These are phyloP conservation scores for Rhizopus stolonifer DNA, from an alignment of 371 early-diverging fungal genomes.

Conservation along the genomic window DNA sequence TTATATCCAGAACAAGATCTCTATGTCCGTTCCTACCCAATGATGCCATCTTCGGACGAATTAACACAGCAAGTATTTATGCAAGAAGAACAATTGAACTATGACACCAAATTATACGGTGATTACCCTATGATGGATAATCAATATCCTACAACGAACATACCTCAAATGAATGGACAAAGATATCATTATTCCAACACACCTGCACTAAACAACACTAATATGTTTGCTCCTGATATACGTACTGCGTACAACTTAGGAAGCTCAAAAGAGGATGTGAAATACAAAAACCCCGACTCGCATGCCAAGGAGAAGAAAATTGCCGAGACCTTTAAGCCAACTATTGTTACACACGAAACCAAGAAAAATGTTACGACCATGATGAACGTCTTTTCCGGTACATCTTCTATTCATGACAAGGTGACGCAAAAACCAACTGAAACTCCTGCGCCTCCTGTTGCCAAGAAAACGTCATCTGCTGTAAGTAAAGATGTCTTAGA, in stretches of 20 bases:
- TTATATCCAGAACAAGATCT: slow-evolving; percentile 20
- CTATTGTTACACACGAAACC: not conserved
- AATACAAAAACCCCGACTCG: slow-evolving; percentile 11
- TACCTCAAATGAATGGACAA: slow-evolving; percentile 11
- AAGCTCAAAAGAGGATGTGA: slow-evolving; percentile 19
- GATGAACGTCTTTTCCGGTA: slow-evolving; percentile 14
- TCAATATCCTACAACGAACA: not conserved
- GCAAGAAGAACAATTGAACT: not conserved
- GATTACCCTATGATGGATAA: slow-evolving; percentile 14
- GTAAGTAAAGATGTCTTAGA: slow-evolving; percentile 23
- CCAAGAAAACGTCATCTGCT: slow-evolving; percentile 18
- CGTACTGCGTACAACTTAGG: slow-evolving; percentile 11
- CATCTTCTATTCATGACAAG: not conserved
- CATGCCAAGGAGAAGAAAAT: slow-evolving; percentile 6
- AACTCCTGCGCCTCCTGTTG: not conserved
- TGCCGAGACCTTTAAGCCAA: slow-evolving; percentile 8
- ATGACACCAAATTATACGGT: not conserved
- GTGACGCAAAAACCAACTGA: slow-evolving; percentile 6
- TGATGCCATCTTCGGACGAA: not conserved
- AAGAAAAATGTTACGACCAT: slow-evolving; percentile 23
- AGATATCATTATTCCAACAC: slow-evolving; percentile 16
- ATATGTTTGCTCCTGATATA: slow-evolving; percentile 13
- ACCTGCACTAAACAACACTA: slow-evolving; percentile 7
- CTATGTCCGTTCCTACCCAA: slow-evolving; percentile 24
- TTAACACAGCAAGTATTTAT: not conserved